Evolutionary conservation across 352 stramenopile genomes (phyloP).

Genomic region (Stramenopiles sp.): DNA sequence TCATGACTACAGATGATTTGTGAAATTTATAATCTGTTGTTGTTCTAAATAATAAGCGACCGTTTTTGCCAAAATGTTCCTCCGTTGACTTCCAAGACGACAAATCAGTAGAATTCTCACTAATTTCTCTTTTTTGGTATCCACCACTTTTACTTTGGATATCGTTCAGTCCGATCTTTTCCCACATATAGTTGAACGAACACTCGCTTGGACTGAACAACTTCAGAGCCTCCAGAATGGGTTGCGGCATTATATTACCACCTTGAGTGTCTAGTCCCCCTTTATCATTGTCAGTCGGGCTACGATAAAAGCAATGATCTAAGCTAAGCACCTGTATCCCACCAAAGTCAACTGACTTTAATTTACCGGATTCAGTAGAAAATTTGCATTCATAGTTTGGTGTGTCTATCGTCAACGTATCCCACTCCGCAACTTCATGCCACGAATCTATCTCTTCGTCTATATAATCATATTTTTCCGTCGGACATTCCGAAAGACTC

Average conservation of each 20-base stretch:
- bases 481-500: too few relatives aligned
- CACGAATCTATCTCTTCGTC: neutral
- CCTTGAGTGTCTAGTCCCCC: slow-evolving; percentile 14
- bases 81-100: neutral
- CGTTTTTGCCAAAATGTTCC: neutral
- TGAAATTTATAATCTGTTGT: neutral
- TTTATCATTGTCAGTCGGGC: slow-evolving; percentile 27
- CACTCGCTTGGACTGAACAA: neutral
- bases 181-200: neutral
- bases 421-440: neutral
- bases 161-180: neutral
- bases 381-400: neutral
- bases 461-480: neutral
- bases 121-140: neutral
- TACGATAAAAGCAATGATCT: slow-evolving; percentile 24
- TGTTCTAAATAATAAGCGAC: neutral
- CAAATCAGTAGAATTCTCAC: neutral
- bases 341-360: neutral
- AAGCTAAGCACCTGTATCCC: neutral
- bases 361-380: neutral
- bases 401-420: neutral
- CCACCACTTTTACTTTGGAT: neutral
- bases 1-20: neutral
- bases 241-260: neutral
- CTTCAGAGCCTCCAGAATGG: neutral